phyloP scores from a whole-genome alignment of 768 basidiomycete species.

The Mycena venus region DNA sequence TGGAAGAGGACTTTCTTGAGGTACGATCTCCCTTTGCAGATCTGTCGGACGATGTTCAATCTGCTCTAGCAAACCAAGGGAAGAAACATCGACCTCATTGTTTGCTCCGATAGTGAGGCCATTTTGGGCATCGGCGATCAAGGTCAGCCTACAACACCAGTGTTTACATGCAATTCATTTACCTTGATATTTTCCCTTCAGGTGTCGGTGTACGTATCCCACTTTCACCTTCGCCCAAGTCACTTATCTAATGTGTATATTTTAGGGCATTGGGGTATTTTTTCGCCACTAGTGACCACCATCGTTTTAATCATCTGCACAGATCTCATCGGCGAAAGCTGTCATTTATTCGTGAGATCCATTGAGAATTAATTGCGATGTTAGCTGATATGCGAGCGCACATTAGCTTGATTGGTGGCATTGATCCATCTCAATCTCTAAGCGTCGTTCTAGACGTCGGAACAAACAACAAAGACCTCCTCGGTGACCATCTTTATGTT shows the following conservation, averaged over 20 bases:
- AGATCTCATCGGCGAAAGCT: constrained; percentile 86
- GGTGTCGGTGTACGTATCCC: constrained; percentile 73
- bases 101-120: constrained; percentile 88
- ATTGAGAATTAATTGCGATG: not conserved
- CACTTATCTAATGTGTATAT: not conserved
- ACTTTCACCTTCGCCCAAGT: constrained; percentile 26
- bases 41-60: not conserved
- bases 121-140: constrained; percentile 81
- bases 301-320: not conserved
- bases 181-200: constrained; percentile 52
- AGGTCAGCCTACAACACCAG: constrained; percentile 31
- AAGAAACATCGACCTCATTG: constrained; percentile 79
- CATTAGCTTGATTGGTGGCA: constrained; percentile 72
- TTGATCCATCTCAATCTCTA: constrained; percentile 71
- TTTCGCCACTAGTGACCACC: not conserved
- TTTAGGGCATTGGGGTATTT: constrained; percentile 27
- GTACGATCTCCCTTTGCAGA: not conserved
- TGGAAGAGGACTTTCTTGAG: constrained; percentile 85
- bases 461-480: constrained; percentile 75
- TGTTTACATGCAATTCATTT: not conserved
- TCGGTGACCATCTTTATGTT: constrained; percentile 76
- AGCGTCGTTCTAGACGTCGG: constrained; percentile 82
- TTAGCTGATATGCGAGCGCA: not conserved
- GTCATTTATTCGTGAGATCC: constrained; percentile 74
- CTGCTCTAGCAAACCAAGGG: constrained; percentile 61